Conservation (phyloP, 2,329 filamentous ascomycete species). For the Aspergillus spinulosporus region DNA sequence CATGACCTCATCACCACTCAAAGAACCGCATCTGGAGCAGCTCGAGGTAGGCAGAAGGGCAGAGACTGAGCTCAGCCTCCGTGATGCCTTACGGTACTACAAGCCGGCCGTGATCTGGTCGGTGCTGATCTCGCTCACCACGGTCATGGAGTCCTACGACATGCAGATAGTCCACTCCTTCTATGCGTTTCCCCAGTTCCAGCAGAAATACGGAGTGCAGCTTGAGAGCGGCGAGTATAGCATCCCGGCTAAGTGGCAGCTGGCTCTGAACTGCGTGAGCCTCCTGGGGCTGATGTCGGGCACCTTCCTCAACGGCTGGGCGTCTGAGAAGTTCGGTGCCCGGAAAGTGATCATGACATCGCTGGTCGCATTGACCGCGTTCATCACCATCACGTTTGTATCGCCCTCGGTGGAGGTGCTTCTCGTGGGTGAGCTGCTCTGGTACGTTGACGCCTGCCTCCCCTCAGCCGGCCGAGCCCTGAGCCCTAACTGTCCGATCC, state of each 20-base stretch:
- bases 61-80: slow-evolving; percentile 38
- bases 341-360: slow-evolving; percentile 36
- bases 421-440: slow-evolving; percentile 42
- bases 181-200: slow-evolving; percentile 35
- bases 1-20: background rate
- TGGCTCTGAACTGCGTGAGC: slow-evolving; percentile 28
- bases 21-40: background rate
- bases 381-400: slow-evolving; percentile 51
- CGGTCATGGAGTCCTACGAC: slow-evolving; percentile 42
- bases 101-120: slow-evolving; percentile 41
- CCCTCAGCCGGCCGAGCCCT: too few relatives aligned
- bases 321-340: slow-evolving; percentile 33
- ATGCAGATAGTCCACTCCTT: slow-evolving; percentile 34
- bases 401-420: slow-evolving; percentile 46
- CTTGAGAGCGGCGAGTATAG: slow-evolving; percentile 24
- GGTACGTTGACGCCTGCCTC: background rate
- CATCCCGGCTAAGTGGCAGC: slow-evolving; percentile 36
- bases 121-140: slow-evolving; percentile 34
- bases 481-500: background rate
- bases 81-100: slow-evolving; percentile 31
- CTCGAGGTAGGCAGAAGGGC: background rate
- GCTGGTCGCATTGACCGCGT: slow-evolving; percentile 42
- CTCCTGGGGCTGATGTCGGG: slow-evolving; percentile 28
- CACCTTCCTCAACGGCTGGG: slow-evolving; percentile 30
- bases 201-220: slow-evolving; percentile 31